These are phyloP conservation scores for Mycena filopes DNA, from an alignment of 768 basidiomycete genomes.

Conservation along the genomic window DNA sequence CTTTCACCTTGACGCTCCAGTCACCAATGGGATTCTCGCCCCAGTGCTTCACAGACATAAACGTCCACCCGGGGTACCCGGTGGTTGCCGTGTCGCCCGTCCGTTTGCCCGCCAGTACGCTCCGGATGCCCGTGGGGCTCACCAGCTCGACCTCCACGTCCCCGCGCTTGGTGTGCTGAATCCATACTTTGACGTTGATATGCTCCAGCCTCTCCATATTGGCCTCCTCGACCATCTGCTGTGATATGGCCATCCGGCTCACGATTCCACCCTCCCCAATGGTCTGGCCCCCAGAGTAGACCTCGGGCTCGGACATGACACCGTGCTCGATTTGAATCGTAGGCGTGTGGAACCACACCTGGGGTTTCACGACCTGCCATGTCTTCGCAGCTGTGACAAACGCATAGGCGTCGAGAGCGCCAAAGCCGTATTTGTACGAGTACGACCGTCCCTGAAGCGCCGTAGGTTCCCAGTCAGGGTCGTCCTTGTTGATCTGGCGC, in stretches of 20 bases:
- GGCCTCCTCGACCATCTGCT: slow-evolving; percentile 70
- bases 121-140: slow-evolving; percentile 88
- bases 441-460: slow-evolving; percentile 59
- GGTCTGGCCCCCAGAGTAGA: slow-evolving; percentile 70
- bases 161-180: slow-evolving; percentile 85
- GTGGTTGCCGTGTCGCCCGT: slow-evolving; percentile 67
- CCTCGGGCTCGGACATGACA: slow-evolving; percentile 61
- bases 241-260: slow-evolving; percentile 72
- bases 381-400: slow-evolving; percentile 83
- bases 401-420: slow-evolving; percentile 83
- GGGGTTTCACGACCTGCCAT: slow-evolving; percentile 93
- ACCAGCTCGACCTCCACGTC: slow-evolving; percentile 92
- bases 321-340: slow-evolving; percentile 74
- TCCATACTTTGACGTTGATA: slow-evolving; percentile 92
- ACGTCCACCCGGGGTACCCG: slow-evolving; percentile 96
- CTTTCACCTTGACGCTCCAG: slow-evolving; percentile 91
- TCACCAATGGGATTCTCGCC: slow-evolving; percentile 91
- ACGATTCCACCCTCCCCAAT: slow-evolving; percentile 74
- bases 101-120: slow-evolving; percentile 82
- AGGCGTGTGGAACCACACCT: slow-evolving; percentile 87
- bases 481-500: slow-evolving; percentile 70
- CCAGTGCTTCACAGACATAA: slow-evolving; percentile 99
- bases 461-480: slow-evolving; percentile 78
- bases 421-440: slow-evolving; percentile 95
- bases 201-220: slow-evolving; percentile 95